phyloP scores from a whole-genome alignment of 345 rosid genomes.

The Gossypioides kirkii region DNA sequence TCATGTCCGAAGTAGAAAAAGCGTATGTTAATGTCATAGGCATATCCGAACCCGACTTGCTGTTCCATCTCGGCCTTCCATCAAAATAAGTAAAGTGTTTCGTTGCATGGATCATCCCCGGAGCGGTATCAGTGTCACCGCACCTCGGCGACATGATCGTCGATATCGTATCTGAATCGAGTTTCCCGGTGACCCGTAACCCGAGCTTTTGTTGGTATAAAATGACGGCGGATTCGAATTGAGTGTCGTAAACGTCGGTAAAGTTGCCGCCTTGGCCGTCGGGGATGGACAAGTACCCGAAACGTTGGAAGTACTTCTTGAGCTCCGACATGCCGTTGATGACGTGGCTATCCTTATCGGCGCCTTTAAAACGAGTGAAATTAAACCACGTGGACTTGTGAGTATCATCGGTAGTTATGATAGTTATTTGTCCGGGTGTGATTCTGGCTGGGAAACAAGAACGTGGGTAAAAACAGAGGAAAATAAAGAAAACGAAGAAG shows the following conservation, averaged over 20 bases:
- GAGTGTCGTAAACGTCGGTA: conserved; percentile 55
- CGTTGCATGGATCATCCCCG: conserved; percentile 26
- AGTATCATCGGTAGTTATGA: conserved; percentile 20
- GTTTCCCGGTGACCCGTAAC: conserved; percentile 52
- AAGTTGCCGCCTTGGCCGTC: conserved; percentile 19
- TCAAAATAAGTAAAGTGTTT: conserved; percentile 55
- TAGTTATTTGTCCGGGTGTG: conserved; percentile 32
- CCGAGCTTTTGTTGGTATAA: conserved; percentile 62
- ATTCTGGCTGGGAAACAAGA: conserved; percentile 40
- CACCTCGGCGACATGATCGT: conserved; percentile 71
- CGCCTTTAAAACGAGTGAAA: conserved; percentile 61
- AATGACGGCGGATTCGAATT: conserved; percentile 47
- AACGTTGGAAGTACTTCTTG: conserved; percentile 69
- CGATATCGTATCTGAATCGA: conserved; percentile 58
- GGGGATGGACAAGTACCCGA: conserved; percentile 57
- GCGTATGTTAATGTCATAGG: conserved; percentile 52
- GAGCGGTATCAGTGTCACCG: conserved; percentile 53
- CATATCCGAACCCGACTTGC: conserved; percentile 22
- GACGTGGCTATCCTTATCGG: conserved; percentile 52
- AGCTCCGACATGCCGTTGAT: conserved; percentile 77
- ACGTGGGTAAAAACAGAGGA: conserved; percentile 23
- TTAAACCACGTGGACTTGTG: conserved; percentile 63
- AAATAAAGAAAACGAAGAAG: conserved; percentile 14
- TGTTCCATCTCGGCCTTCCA: conserved; percentile 71
- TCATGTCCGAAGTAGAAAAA: conserved; percentile 43